Evolutionary conservation across 164 flowering plant species (phyloP).

Genomic region (Brasenia schreberi): DNA sequence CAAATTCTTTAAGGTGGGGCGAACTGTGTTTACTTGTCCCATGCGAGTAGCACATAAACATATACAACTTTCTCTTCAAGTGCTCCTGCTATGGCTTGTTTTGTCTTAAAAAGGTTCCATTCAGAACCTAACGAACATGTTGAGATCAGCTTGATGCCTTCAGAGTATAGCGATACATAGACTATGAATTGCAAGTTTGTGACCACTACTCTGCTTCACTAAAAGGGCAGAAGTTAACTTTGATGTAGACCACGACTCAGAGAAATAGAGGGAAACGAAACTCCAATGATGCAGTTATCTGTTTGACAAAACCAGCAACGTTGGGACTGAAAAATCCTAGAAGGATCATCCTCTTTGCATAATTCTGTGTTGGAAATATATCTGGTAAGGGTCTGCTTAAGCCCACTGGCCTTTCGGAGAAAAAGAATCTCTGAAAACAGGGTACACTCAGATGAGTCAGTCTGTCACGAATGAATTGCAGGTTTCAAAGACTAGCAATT

Average conservation of each 20-base stretch:
- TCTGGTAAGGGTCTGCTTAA: no score
- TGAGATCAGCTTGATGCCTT: slow-evolving; percentile 91
- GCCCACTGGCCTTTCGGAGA: no score
- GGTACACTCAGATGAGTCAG: no score
- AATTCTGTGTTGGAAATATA: no score
- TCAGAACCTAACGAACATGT: slow-evolving; percentile 73
- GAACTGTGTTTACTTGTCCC: slow-evolving; percentile 57
- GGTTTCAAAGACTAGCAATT: no score
- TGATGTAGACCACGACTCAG: no score
- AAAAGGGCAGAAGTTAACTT: slow-evolving; percentile 13
- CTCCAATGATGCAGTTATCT: no score
- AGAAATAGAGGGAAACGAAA: no score
- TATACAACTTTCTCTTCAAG: slow-evolving; percentile 68
- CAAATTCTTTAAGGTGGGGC: slow-evolving; percentile 69
- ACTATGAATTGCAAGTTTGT: slow-evolving; percentile 66
- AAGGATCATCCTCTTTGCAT: slow-evolving; percentile 5
- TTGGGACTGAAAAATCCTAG: not conserved
- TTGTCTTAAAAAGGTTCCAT: slow-evolving; percentile 97
- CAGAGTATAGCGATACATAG: slow-evolving; percentile 65
- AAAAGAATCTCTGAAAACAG: no score
- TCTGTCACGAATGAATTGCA: no score
- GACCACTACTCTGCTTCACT: slow-evolving; percentile 49
- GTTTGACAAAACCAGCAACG: no score
- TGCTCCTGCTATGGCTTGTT: slow-evolving; percentile 93
- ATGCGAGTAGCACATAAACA: slow-evolving; percentile 70